Conservation (phyloP, 83 land plant species). For the Picea engelmannii region DNA sequence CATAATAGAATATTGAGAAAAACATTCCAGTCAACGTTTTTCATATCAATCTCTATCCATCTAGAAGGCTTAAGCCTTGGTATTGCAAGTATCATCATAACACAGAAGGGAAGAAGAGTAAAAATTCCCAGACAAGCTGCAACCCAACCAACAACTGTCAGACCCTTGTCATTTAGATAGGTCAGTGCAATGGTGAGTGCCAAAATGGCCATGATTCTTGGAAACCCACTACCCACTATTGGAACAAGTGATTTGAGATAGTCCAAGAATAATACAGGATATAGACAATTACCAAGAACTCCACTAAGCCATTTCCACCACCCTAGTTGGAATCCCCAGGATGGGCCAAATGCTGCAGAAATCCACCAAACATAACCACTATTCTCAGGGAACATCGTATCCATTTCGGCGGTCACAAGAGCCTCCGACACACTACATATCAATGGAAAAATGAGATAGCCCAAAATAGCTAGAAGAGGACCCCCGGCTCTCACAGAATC, state of each 20-base stretch:
- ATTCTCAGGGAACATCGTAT: constrained; percentile 55
- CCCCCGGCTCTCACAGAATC: constrained; percentile 75
- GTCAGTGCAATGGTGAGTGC: constrained; percentile 43
- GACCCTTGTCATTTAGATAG: constrained; percentile 60
- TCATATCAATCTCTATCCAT: constrained; percentile 29
- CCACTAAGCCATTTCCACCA: constrained; percentile 63
- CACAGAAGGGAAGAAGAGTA: constrained; percentile 62
- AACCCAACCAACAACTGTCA: constrained; percentile 12
- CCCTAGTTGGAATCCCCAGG: constrained; percentile 87
- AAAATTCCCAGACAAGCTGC: constrained; percentile 50
- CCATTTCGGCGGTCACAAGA: constrained; percentile 71
- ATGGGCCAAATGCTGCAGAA: too few relatives aligned
- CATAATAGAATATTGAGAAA: neutral
- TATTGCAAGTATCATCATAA: neutral
- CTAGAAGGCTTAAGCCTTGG: constrained; percentile 14
- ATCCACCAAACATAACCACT: too few relatives aligned
- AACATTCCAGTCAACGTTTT: constrained; percentile 50
- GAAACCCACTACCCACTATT: constrained; percentile 31
- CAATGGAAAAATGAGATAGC: constrained; percentile 29
- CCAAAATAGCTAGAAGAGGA: constrained; percentile 66
- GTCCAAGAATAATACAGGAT: constrained; percentile 71
- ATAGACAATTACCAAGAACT: constrained; percentile 49
- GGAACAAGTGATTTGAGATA: constrained; percentile 48
- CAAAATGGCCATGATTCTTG: constrained; percentile 38
- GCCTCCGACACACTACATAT: constrained; percentile 68